These are phyloP conservation scores for Biscogniauxia marginata DNA, from an alignment of 2,329 filamentous ascomycete genomes.

Conservation along the genomic window DNA sequence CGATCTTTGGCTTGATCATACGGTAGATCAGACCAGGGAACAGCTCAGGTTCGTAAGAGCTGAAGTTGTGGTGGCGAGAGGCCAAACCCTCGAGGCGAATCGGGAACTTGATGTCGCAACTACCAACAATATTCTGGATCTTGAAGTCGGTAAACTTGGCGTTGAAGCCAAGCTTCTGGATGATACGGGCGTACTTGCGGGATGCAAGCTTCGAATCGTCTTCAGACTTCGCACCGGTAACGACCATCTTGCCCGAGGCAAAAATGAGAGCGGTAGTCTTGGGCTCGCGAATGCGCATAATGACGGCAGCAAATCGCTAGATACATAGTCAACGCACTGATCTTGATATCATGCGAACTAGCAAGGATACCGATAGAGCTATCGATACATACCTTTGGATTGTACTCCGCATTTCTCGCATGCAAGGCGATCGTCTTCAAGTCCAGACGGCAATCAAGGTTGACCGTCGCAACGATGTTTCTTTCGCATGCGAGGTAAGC, in stretches of 20 bases:
- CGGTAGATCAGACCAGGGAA: slow-evolving; percentile 99
- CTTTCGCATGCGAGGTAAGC: slow-evolving; percentile 62
- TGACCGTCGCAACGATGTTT: slow-evolving; percentile 99
- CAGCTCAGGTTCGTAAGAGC: slow-evolving; percentile 95
- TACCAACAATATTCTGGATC: slow-evolving; percentile 99
- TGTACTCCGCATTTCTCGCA: slow-evolving; percentile 97
- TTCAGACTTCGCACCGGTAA: slow-evolving; percentile 95
- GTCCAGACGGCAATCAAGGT: slow-evolving; percentile 94
- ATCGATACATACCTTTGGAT: slow-evolving; percentile 74
- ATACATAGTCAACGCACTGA: slow-evolving; percentile 13
- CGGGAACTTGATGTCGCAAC: slow-evolving; percentile 98
- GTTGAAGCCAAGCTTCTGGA: slow-evolving; percentile 99
- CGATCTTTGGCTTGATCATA: slow-evolving; percentile 99
- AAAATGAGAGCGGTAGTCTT: slow-evolving; percentile 99
- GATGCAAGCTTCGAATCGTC: slow-evolving; percentile 97
- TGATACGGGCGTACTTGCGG: slow-evolving; percentile 97
- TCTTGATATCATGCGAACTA: slow-evolving; percentile 5
- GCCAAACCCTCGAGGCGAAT: slow-evolving; percentile 95
- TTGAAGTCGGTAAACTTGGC: slow-evolving; percentile 99
- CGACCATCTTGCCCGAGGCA: slow-evolving; percentile 98
- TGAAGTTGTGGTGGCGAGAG: slow-evolving; percentile 98
- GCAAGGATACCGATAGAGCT: slow-evolving; percentile 1
- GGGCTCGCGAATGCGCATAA: slow-evolving; percentile 99
- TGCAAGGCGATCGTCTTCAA: slow-evolving; percentile 98
- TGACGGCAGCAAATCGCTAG: slow-evolving; percentile 96